phyloP scores from a whole-genome alignment of 495 filamentous ascomycete species.

The Hamigera avellanea region DNA sequence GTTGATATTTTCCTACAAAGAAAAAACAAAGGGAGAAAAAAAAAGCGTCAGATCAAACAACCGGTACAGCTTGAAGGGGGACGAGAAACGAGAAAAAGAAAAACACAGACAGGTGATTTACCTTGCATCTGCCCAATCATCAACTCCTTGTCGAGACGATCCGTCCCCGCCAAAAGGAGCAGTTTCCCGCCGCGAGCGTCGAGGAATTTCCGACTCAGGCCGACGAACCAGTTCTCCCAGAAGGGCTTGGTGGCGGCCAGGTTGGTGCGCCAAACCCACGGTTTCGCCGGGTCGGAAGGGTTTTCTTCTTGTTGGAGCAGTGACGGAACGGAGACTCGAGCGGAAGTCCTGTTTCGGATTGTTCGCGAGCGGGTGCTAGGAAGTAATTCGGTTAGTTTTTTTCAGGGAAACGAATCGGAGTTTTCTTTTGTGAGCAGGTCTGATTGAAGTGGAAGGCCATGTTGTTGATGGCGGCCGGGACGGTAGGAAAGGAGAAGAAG shows the following conservation, averaged over 20 bases:
- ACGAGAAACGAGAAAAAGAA: constrained; percentile 16
- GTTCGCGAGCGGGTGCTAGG: constrained; percentile 70
- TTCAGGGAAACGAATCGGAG: constrained; percentile 1
- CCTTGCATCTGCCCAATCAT: constrained; percentile 99
- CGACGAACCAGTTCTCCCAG: constrained; percentile 90
- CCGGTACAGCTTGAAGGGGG: too few species aligned
- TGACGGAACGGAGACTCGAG: constrained; percentile 77
- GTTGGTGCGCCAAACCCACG: constrained; percentile 81
- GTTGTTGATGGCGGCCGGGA: background rate
- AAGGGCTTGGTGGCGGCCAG: constrained; percentile 75
- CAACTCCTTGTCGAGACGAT: constrained; percentile 85
- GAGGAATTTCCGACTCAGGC: constrained; percentile 82
- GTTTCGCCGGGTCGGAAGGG: constrained; percentile 21
- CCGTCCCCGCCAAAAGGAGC: constrained; percentile 83
- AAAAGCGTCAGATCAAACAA: constrained; percentile 7
- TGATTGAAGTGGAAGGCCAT: background rate
- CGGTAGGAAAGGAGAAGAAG: too few species aligned
- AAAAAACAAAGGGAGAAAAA: background rate
- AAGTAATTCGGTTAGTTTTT: background rate
- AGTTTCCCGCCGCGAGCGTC: constrained; percentile 76
- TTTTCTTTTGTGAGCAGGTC: background rate
- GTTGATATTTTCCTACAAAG: constrained; percentile 76
- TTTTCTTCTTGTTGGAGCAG: constrained; percentile 44
- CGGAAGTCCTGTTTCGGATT: constrained; percentile 69
- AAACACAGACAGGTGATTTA: too few species aligned